These are phyloP conservation scores for Saksenaea oblongispora DNA, from an alignment of 371 early-diverging fungal genomes.

Conservation along the genomic window DNA sequence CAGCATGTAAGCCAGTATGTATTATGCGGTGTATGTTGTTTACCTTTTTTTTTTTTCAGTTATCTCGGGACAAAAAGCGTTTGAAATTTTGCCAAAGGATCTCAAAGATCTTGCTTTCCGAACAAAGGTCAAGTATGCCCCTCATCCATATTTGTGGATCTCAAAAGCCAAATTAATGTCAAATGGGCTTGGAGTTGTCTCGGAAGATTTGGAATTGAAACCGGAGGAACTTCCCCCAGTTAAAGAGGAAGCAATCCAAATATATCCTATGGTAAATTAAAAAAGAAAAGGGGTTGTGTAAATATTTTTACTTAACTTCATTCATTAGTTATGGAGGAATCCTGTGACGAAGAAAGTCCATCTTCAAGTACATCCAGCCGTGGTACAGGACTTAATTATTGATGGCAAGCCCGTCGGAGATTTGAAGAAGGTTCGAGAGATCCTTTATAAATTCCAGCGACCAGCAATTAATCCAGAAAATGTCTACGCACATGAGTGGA, in stretches of 20 bases:
- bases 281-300: not conserved
- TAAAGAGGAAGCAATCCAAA: constrained; percentile 42
- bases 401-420: constrained; percentile 53
- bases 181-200: constrained; percentile 49
- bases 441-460: constrained; percentile 45
- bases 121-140: constrained; percentile 49
- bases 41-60: constrained; percentile 20
- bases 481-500: constrained; percentile 50
- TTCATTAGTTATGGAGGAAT: constrained; percentile 47
- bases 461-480: constrained; percentile 52
- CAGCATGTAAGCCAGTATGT: constrained; percentile 43
- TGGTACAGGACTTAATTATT: constrained; percentile 49
- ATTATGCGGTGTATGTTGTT: not conserved
- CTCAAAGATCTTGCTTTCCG: constrained; percentile 49
- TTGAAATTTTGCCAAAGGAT: constrained; percentile 48
- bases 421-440: constrained; percentile 43
- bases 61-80: constrained; percentile 50
- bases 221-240: constrained; percentile 41
- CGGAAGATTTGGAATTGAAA: constrained; percentile 42
- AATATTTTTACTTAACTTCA: not conserved
- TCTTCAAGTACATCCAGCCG: constrained; percentile 50
- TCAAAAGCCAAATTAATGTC: constrained; percentile 43
- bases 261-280: constrained; percentile 50
- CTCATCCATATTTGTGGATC: constrained; percentile 55
- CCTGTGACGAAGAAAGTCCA: constrained; percentile 53